These are phyloP conservation scores for Staphylotrichum longicolle DNA, from an alignment of 495 filamentous ascomycete species.

Conservation along the genomic window DNA sequence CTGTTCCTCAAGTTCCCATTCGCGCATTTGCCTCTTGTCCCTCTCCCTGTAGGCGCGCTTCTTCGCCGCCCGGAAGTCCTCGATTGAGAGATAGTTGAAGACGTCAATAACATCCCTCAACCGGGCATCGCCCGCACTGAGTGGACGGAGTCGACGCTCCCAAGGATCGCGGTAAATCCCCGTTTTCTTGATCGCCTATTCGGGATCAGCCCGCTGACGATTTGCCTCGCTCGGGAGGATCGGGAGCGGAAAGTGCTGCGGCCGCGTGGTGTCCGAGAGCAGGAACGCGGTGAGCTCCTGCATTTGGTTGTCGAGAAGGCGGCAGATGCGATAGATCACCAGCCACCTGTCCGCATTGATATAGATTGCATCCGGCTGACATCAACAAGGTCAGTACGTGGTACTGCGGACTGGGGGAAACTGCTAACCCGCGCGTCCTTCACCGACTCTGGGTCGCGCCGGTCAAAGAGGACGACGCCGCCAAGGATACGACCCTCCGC, in stretches of 20 bases:
- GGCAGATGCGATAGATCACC: slow-evolving; percentile 25
- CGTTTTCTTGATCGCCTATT: slow-evolving; percentile 19
- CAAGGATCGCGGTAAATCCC: slow-evolving; percentile 26
- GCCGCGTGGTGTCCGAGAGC: background rate
- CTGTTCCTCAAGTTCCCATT: no score
- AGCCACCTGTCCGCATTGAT: slow-evolving; percentile 19
- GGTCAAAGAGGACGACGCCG: slow-evolving; percentile 1
- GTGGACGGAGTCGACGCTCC: slow-evolving; percentile 12
- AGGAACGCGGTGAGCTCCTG: slow-evolving; percentile 22
- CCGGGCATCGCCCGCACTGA: background rate
- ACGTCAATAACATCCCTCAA: background rate
- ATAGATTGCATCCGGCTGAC: slow-evolving; percentile 15
- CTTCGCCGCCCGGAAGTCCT: background rate
- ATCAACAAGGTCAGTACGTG: no score
- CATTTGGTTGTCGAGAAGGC: slow-evolving; percentile 22
- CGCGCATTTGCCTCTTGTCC: no score
- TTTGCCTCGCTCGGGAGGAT: slow-evolving; percentile 18
- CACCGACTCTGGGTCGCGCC: background rate
- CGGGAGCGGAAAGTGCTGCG: slow-evolving; percentile 15
- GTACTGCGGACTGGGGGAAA: no score
- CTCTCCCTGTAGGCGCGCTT: background rate
- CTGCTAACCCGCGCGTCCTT: background rate
- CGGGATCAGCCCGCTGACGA: slow-evolving; percentile 20
- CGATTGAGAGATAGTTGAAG: background rate
- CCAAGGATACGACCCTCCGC: slow-evolving; percentile 4